Evolutionary conservation across 306 rosid genomes (phyloP).

Genomic region (Quercus dentata): DNA sequence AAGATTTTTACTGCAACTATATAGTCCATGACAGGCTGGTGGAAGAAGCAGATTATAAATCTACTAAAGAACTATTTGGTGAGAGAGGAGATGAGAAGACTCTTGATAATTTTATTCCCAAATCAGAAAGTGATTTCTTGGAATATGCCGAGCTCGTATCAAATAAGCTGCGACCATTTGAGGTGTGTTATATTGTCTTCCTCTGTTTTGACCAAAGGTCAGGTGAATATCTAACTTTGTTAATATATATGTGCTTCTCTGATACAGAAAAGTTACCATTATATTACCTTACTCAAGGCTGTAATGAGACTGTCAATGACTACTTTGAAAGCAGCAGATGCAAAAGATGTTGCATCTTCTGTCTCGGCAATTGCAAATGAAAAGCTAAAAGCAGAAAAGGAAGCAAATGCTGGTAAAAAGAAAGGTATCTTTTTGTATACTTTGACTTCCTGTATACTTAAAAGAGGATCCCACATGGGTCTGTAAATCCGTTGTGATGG

Average conservation of each 20-base stretch:
- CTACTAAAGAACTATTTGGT: slow-evolving; percentile 80
- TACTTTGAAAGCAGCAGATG: slow-evolving; percentile 90
- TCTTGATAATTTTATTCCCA: slow-evolving; percentile 84
- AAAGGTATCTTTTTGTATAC: slow-evolving; percentile 44
- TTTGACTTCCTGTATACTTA: neutral
- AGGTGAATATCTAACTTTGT: neutral
- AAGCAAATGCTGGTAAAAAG: slow-evolving; percentile 87
- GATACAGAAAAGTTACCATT: slow-evolving; percentile 87
- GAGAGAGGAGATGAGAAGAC: slow-evolving; percentile 60
- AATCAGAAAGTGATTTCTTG: slow-evolving; percentile 78
- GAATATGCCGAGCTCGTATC: slow-evolving; percentile 93
- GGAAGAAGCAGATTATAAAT: slow-evolving; percentile 86
- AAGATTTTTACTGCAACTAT: slow-evolving; percentile 4
- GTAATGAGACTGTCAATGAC: slow-evolving; percentile 79
- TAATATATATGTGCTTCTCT: neutral
- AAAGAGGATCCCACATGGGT: neutral
- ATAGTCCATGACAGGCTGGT: slow-evolving; percentile 49
- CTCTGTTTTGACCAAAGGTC: neutral
- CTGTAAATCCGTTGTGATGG: neutral
- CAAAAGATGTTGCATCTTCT: slow-evolving; percentile 90
- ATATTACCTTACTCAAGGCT: slow-evolving; percentile 66
- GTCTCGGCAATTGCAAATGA: slow-evolving; percentile 88
- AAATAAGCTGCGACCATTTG: slow-evolving; percentile 59
- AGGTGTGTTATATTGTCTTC: slow-evolving; percentile 41
- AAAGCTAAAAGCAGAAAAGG: slow-evolving; percentile 89